A percentile compares a stretch with the other conserved stretches of the same genome.
Conservation (phyloP, 306 rosid species). For the Nissolia schottii region DNA sequence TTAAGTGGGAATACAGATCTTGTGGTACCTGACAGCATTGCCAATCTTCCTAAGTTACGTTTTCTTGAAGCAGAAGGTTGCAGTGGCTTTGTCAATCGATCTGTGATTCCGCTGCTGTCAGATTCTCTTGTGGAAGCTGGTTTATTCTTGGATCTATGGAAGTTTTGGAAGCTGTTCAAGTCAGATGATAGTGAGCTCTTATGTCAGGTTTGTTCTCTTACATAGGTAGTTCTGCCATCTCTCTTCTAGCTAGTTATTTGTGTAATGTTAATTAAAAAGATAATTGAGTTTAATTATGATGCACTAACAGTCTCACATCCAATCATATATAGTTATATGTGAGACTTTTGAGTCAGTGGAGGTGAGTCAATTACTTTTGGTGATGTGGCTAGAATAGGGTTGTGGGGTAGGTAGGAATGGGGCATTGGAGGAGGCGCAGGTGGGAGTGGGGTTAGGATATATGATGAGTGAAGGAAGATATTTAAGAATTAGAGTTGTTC, state of each 20-base stretch:
- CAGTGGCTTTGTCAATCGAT: background rate
- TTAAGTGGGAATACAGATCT: slow-evolving; percentile 17
- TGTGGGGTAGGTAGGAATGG: too few relatives aligned
- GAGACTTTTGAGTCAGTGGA: too few relatives aligned
- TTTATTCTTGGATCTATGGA: background rate
- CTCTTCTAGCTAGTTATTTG: background rate
- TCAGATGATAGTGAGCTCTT: background rate
- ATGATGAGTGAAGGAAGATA: too few relatives aligned
- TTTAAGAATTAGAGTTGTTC: too few relatives aligned
- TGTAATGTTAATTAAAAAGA: too few relatives aligned
- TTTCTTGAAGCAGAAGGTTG: slow-evolving; percentile 16
- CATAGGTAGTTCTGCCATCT: background rate
- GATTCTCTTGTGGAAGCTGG: background rate
- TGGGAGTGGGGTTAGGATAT: too few relatives aligned
- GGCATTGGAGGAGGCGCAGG: too few relatives aligned
- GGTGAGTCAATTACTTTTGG: too few relatives aligned
- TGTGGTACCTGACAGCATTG: background rate
- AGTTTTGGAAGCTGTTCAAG: slow-evolving; percentile 19
- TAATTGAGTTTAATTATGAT: too few relatives aligned
- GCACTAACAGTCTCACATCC: too few relatives aligned
- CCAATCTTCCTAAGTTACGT: slow-evolving; percentile 11
- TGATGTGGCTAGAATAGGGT: too few relatives aligned
- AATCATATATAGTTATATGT: too few relatives aligned
- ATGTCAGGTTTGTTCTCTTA: background rate
- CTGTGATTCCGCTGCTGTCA: background rate